phyloP scores from a whole-genome alignment of 352 stramenopile genomes.

The Peronosclerospora sorghi region DNA sequence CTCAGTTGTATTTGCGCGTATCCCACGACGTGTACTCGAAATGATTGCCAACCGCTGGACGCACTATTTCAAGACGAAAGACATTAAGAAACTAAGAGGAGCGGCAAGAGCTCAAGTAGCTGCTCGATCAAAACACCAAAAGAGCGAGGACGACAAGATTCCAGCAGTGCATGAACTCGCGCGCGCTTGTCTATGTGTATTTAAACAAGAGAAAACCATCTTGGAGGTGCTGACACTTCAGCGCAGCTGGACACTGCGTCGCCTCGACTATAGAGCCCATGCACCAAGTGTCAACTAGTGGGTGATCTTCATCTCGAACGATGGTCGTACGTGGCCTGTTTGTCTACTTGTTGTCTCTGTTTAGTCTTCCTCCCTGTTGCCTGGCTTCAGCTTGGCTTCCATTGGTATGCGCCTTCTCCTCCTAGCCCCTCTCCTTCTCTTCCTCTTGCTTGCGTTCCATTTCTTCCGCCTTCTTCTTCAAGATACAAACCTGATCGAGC shows the following conservation, averaged over 20 bases:
- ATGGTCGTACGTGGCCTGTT: no score
- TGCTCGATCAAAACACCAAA: not conserved
- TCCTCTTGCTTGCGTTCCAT: constrained; percentile 7
- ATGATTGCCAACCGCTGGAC: constrained; percentile 40
- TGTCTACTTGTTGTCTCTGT: no score
- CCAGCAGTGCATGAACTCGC: constrained; percentile 15
- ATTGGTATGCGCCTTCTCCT: no score
- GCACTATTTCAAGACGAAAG: constrained; percentile 30
- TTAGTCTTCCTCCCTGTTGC: no score
- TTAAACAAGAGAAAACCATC: constrained; percentile 29
- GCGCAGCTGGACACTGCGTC: constrained; percentile 28
- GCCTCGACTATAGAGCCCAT: constrained; percentile 22
- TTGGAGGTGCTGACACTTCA: constrained; percentile 37
- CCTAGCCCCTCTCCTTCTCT: constrained; percentile 4
- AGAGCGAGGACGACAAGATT: not conserved
- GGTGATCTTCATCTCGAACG: no score
- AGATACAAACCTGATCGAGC: constrained; percentile 5
- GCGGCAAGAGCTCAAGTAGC: constrained; percentile 15
- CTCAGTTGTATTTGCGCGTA: constrained; percentile 1
- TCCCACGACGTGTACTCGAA: constrained; percentile 23
- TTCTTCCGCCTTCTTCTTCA: constrained; percentile 14
- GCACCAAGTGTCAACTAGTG: not conserved
- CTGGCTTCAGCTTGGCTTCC: no score
- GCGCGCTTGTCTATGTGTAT: constrained; percentile 27
- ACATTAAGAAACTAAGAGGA: constrained; percentile 29